Percentiles rank a stretch among this genome's conserved stretches.
Conservation (phyloP, 805 yeast genomes). For the Ogataea paraovalis region DNA sequence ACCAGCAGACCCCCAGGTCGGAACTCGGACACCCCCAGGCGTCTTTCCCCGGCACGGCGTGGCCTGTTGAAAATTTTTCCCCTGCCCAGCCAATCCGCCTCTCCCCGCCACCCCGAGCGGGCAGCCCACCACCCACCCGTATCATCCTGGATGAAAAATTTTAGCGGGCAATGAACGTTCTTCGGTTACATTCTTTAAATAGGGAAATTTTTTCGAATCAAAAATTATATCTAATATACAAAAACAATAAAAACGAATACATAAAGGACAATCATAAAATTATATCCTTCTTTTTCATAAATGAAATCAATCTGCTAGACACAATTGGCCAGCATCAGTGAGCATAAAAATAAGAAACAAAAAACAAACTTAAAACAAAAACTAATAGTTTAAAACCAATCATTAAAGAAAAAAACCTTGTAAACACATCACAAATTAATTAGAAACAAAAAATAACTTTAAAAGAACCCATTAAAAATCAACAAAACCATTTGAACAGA, state of each 20-base stretch:
- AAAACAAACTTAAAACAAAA: not conserved
- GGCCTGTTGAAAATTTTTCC: not conserved
- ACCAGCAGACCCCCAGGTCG: too few species aligned
- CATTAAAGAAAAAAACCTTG: not conserved
- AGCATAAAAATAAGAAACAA: not conserved
- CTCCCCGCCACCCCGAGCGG: not conserved
- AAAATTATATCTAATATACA: not conserved
- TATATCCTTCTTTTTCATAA: not conserved
- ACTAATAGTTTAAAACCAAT: not conserved
- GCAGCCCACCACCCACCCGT: too few species aligned
- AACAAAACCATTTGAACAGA: not conserved
- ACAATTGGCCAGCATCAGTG: too few species aligned
- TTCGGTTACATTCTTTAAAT: too few species aligned
- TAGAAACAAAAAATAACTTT: not conserved
- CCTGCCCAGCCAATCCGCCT: not conserved
- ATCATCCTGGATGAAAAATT: not conserved
- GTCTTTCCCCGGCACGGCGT: not conserved
- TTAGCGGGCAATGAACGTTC: not conserved
- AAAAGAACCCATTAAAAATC: not conserved
- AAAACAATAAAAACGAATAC: not conserved
- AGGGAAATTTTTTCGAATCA: too few species aligned
- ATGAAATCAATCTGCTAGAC: not conserved
- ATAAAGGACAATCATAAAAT: not conserved
- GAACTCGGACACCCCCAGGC: not conserved
- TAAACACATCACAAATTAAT: not conserved